phyloP scores from a whole-genome alignment of 306 rosid species.

The Notholithocarpus densiflorus region DNA sequence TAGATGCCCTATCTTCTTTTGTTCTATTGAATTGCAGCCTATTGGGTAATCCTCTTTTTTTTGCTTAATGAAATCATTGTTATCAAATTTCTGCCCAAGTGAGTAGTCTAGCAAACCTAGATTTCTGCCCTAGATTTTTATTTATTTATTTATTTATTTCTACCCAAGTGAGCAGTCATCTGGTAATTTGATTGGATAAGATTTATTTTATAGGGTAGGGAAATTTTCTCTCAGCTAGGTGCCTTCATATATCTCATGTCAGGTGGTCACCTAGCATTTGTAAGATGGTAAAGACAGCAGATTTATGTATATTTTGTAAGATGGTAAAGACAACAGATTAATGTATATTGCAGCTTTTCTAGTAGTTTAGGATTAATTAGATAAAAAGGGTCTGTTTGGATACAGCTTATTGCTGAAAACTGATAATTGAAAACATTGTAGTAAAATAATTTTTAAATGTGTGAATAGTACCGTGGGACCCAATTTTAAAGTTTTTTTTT shows the following conservation, averaged over 20 bases:
- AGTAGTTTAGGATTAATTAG: neutral
- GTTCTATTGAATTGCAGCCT: neutral
- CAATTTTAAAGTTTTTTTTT: too few relatives aligned
- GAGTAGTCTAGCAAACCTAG: too few relatives aligned
- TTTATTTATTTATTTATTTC: too few relatives aligned
- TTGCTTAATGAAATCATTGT: neutral
- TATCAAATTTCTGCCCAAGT: neutral
- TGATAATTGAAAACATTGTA: too few relatives aligned
- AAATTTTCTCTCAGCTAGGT: neutral
- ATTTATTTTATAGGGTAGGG: neutral
- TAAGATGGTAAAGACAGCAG: neutral
- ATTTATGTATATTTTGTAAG: neutral
- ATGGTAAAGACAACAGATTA: neutral
- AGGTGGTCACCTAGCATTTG: neutral
- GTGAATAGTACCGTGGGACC: too few relatives aligned
- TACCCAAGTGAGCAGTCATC: too few relatives aligned
- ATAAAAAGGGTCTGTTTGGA: too few relatives aligned
- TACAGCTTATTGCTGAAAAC: too few relatives aligned
- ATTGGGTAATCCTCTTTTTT: neutral
- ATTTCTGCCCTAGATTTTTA: too few relatives aligned
- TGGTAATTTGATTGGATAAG: too few relatives aligned
- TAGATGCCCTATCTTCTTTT: neutral
- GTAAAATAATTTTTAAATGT: too few relatives aligned
- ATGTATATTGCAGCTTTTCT: neutral
- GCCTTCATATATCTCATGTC: neutral